Base-by-base conservation (phyloP, 208 protist species). In the Phytomonas sp. region DNA sequence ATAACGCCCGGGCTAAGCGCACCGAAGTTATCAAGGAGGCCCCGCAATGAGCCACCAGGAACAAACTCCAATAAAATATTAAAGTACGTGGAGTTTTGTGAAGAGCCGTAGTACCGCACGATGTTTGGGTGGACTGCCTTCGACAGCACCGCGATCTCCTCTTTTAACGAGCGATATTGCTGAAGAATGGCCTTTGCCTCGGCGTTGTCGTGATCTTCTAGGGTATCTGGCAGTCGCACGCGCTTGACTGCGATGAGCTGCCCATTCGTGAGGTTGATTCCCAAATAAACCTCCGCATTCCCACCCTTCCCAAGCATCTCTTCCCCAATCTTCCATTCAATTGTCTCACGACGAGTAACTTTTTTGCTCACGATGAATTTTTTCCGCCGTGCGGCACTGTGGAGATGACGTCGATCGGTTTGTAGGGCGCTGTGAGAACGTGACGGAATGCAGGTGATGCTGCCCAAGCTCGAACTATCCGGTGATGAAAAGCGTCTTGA, bases 51-150 rank as follows among this genome's bases (percentile, higher is more conserved):
- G 7, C 92, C 92, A 30, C 89, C 92, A 11, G 92, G 88, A 26
- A 97, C 92, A 70, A 94, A 97, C 82, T 97, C 89, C 11, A 97
- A 80, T 31, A 97, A 76, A 83, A 97, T 95, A 73, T 94, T 95
- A 78, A 97, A 94, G 76, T 95, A 93, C 11, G 68, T 75, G 23
- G 74, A 73, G 73, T 93, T 94, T 74, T 91, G 83, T 28, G 85
- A 92, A 33, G 82, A 88, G 64, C 92, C 89, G 71, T 90, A 90
- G 87, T 97, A 97, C 73, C 85, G 88, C 67, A 97, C 92, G 70
- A 97, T 95, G 70, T 97, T 97, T 30, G 86, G 86, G 69, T 97
- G 92, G 30, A 81, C 80, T 46, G 89, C 89, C 74, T 93, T 91
- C n/a, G 87, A 91, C 26, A 96, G 74, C 36, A 96, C 87, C 68